Conservation (phyloP, 805 yeast genomes). For the Starmerella khaoyaiensis region DNA sequence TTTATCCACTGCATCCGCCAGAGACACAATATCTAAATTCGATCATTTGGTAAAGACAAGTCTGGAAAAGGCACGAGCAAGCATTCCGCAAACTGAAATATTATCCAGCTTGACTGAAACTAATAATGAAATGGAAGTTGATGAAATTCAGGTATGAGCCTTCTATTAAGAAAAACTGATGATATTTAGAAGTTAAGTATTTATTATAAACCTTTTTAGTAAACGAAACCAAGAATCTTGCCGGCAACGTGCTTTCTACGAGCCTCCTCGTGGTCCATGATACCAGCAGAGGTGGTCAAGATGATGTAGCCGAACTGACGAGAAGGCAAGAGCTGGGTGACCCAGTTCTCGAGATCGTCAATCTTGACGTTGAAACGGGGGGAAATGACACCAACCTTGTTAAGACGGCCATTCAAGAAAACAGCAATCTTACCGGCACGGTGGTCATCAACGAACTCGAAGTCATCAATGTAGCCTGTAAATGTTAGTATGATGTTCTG, state of each 20-base stretch:
- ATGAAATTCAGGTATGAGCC: no score
- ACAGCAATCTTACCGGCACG: slow-evolving; percentile 96
- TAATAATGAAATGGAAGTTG: no score
- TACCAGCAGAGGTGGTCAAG: slow-evolving; percentile 98
- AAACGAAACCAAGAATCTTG: slow-evolving; percentile 95
- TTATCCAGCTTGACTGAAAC: no score
- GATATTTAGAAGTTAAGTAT: no score
- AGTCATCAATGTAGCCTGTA: slow-evolving; percentile 86
- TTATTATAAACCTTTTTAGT: slow-evolving; percentile 36
- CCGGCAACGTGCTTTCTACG: slow-evolving; percentile 99
- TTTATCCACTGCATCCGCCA: no score
- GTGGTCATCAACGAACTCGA: slow-evolving; percentile 97
- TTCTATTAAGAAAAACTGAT: no score
- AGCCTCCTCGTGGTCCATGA: slow-evolving; percentile 99
- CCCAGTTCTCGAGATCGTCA: slow-evolving; percentile 95
- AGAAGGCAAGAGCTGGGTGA: slow-evolving; percentile 95
- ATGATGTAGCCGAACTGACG: slow-evolving; percentile 98
- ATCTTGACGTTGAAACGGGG: slow-evolving; percentile 98
- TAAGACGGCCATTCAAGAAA: slow-evolving; percentile 93
- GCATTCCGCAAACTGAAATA: no score
- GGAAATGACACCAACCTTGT: slow-evolving; percentile 97
- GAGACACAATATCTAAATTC: no score
- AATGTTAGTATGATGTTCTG: slow-evolving; percentile 15
- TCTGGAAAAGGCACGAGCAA: no score
- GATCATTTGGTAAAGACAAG: no score